phyloP scores from a whole-genome alignment of 805 yeast genomes.

The Hemisphaericaspora nanyangensis region DNA sequence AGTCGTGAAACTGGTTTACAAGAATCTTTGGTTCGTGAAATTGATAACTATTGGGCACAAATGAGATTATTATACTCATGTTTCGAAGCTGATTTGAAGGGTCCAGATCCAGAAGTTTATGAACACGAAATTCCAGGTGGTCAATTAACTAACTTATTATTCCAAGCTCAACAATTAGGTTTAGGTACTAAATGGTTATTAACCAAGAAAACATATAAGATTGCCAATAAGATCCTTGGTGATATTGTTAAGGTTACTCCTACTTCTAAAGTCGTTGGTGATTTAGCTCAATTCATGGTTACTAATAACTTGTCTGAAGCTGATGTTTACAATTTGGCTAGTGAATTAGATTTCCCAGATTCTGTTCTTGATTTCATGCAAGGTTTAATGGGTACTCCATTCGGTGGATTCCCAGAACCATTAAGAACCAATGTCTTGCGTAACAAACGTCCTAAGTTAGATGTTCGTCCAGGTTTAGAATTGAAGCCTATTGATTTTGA shows the following conservation, averaged over 20 bases:
- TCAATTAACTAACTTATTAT: slow-evolving; percentile 92
- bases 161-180: slow-evolving; percentile 99
- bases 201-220: slow-evolving; percentile 90
- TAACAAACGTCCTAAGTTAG: slow-evolving; percentile 89
- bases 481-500: slow-evolving; percentile 80
- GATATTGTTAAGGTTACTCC: slow-evolving; percentile 99
- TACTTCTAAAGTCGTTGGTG: slow-evolving; percentile 99
- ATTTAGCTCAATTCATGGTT: slow-evolving; percentile 99
- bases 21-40: slow-evolving; percentile 64
- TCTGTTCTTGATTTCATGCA: slow-evolving; percentile 97
- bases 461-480: slow-evolving; percentile 87
- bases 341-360: slow-evolving; percentile 95
- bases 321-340: slow-evolving; percentile 85
- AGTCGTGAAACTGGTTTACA: slow-evolving; percentile 71
- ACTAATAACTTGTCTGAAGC: slow-evolving; percentile 82
- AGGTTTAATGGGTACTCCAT: slow-evolving; percentile 99
- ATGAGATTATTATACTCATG: slow-evolving; percentile 95
- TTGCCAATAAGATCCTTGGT: slow-evolving; percentile 87
- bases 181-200: slow-evolving; percentile 95
- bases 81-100: slow-evolving; percentile 97
- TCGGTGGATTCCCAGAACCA: slow-evolving; percentile 99
- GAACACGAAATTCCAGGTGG: slow-evolving; percentile 99
- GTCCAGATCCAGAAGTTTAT: slow-evolving; percentile 99
- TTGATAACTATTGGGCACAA: slow-evolving; percentile 98
- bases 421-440: slow-evolving; percentile 85